Evolutionary conservation across 352 stramenopile species (phyloP).

Genomic region (Phytophthora foliorum): DNA sequence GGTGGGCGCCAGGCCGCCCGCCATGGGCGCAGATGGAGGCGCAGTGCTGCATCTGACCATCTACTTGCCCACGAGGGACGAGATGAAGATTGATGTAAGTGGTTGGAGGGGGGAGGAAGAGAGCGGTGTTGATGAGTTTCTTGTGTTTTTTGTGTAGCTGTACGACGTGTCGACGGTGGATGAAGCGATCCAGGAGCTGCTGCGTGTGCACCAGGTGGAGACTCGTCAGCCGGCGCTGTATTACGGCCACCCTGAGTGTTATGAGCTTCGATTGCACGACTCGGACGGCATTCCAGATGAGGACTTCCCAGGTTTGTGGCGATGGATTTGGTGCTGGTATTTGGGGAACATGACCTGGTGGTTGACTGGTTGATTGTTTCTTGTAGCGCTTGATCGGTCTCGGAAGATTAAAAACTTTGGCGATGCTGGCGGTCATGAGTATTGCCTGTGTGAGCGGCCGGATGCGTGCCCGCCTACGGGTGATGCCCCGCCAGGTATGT

Average conservation of each 20-base stretch:
- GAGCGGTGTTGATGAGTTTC: conserved; percentile 7
- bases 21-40: conserved; percentile 68
- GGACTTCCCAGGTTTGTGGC: conserved; percentile 78
- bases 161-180: conserved; percentile 91
- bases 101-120: background rate
- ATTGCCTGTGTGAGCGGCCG: conserved; percentile 87
- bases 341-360: background rate
- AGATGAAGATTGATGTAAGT: conserved; percentile 91
- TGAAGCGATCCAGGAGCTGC: conserved; percentile 87
- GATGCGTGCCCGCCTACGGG: conserved; percentile 83
- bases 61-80: conserved; percentile 82
- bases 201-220: conserved; percentile 78
- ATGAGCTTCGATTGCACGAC: conserved; percentile 88
- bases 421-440: conserved; percentile 88
- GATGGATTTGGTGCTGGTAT: background rate
- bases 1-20: conserved; percentile 65
- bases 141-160: conserved; percentile 48
- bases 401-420: conserved; percentile 93
- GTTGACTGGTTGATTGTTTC: conserved; percentile 1
- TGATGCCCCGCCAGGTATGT: conserved; percentile 55
- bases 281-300: conserved; percentile 87
- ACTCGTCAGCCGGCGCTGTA: conserved; percentile 74
- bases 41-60: conserved; percentile 87
- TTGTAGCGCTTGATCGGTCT: conserved; percentile 78
- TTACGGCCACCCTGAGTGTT: conserved; percentile 90